These are phyloP conservation scores for Hypoxylon subgilvum DNA, from an alignment of 495 filamentous ascomycete species.

Conservation along the genomic window DNA sequence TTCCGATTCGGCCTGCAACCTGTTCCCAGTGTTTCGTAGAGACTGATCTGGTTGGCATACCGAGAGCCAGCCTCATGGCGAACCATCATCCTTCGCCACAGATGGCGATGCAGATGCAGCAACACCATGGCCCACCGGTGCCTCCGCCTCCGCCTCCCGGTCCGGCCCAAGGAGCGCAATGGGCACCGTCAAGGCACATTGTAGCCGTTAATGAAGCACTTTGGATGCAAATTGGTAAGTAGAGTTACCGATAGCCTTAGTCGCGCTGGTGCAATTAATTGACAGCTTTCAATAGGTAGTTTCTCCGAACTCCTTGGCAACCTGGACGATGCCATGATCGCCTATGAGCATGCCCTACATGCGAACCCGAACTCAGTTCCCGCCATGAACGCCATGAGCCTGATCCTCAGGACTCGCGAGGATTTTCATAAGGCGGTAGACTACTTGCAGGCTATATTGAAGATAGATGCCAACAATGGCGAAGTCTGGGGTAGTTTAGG, in stretches of 20 bases:
- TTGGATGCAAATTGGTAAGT: slow-evolving; percentile 93
- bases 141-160: slow-evolving; percentile 48
- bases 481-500: slow-evolving; percentile 97
- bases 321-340: slow-evolving; percentile 81
- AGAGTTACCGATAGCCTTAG: background rate
- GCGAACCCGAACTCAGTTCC: slow-evolving; percentile 88
- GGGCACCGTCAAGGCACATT: slow-evolving; percentile 54
- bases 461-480: slow-evolving; percentile 85
- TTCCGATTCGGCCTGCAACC: slow-evolving; percentile 1
- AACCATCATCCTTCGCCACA: slow-evolving; percentile 63
- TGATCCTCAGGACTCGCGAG: slow-evolving; percentile 87
- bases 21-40: slow-evolving; percentile 1
- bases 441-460: slow-evolving; percentile 87
- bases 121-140: slow-evolving; percentile 56
- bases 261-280: slow-evolving; percentile 10
- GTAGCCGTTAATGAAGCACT: slow-evolving; percentile 74
- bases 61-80: slow-evolving; percentile 49
- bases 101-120: slow-evolving; percentile 64
- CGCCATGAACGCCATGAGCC: slow-evolving; percentile 93
- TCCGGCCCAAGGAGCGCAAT: slow-evolving; percentile 39
- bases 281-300: slow-evolving; percentile 63
- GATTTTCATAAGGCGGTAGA: slow-evolving; percentile 94
- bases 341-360: slow-evolving; percentile 86
- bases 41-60: slow-evolving; percentile 5
- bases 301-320: slow-evolving; percentile 89